Conservation (phyloP, 73 alveolate genomes). For the Blepharisma stoltei region DNA sequence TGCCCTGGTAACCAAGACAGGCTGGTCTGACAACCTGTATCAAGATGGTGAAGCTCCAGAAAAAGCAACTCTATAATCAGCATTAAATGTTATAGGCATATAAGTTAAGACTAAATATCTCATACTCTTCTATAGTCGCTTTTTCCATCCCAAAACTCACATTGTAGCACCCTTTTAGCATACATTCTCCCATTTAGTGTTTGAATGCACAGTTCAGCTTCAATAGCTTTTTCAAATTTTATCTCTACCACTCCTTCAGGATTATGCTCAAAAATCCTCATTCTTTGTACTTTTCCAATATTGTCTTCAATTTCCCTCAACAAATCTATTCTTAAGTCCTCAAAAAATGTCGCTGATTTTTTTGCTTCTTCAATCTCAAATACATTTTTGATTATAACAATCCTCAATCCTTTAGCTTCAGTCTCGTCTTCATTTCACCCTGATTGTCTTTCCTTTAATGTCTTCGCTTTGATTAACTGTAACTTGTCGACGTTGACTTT, state of each 20-base stretch:
- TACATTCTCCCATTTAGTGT: constrained; percentile 54
- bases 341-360: constrained; percentile 36
- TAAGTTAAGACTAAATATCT: neutral
- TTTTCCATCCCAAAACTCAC: constrained; percentile 81
- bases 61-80: too few species aligned
- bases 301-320: constrained; percentile 44
- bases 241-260: constrained; percentile 69
- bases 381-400: constrained; percentile 60
- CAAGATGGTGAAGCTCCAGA: too few species aligned
- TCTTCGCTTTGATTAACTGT: constrained; percentile 58
- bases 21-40: too few species aligned
- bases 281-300: constrained; percentile 60
- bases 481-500: constrained; percentile 49
- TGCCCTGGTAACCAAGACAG: too few species aligned
- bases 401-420: constrained; percentile 66
- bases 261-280: constrained; percentile 52
- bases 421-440: constrained; percentile 68
- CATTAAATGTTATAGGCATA: too few species aligned
- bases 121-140: constrained; percentile 55
- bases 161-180: constrained; percentile 44
- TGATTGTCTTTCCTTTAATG: constrained; percentile 45
- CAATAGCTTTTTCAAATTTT: constrained; percentile 46
- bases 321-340: constrained; percentile 44
- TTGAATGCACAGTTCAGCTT: constrained; percentile 69
- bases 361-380: constrained; percentile 47